Evolutionary conservation across 2,329 filamentous ascomycete species (phyloP).

Genomic region (Sporothrix luriei): DNA sequence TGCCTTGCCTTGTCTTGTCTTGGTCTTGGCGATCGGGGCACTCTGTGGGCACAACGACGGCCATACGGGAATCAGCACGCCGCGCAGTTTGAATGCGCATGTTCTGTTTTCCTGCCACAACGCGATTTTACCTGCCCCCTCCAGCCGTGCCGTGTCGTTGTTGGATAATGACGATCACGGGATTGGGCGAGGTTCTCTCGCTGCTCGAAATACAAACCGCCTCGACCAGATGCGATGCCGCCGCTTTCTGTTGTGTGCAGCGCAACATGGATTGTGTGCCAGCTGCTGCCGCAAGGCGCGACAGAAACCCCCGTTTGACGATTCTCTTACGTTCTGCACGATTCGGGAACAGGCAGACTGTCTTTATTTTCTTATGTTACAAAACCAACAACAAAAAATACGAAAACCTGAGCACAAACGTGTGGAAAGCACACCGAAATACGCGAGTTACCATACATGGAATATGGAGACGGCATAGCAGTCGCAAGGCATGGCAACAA

Average conservation of each 20-base stretch:
- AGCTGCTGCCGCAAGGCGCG: no score
- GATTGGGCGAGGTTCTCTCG: neutral
- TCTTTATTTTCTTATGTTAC: neutral
- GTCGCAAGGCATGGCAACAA: neutral
- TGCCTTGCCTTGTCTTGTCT: neutral
- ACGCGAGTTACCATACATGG: neutral
- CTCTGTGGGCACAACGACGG: neutral
- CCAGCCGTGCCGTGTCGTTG: neutral
- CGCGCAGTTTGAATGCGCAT: neutral
- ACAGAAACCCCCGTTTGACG: neutral
- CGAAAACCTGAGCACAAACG: neutral
- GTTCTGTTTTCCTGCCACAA: neutral
- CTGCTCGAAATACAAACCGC: neutral
- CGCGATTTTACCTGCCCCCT: neutral
- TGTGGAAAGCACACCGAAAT: neutral
- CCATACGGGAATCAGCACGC: neutral
- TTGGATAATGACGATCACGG: slow-evolving; percentile 12
- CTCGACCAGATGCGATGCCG: no score
- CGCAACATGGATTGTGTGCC: no score
- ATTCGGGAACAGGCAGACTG: neutral
- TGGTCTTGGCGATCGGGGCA: neutral
- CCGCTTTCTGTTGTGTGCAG: no score
- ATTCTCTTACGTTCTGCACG: no score
- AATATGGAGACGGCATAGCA: neutral
- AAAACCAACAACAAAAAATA: neutral